phyloP scores from a whole-genome alignment of 1,139 yeast genomes.

The Yamadazyma aaseri region DNA sequence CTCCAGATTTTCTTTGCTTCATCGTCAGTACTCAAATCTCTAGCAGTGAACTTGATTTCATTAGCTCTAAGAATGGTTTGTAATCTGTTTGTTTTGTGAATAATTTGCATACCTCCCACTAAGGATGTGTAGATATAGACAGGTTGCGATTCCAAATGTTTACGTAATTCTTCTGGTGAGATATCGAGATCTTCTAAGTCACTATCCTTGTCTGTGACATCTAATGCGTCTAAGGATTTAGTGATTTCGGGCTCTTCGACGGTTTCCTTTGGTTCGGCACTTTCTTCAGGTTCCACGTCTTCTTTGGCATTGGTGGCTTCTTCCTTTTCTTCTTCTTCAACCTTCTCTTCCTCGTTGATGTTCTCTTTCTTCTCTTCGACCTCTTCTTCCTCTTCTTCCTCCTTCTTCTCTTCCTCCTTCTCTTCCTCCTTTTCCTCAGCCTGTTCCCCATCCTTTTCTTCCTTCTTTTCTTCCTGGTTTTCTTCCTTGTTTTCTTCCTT shows the following conservation, averaged over 20 bases:
- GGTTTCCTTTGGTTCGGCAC: slow-evolving; percentile 1
- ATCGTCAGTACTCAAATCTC: slow-evolving; percentile 86
- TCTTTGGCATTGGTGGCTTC: slow-evolving; percentile 2
- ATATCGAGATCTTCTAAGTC: slow-evolving; percentile 35
- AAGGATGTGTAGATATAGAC: slow-evolving; percentile 80
- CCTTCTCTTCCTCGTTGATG: neutral
- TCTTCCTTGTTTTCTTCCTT: neutral
- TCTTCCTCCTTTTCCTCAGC: slow-evolving; percentile 1
- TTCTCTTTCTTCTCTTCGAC: neutral
- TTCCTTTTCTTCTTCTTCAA: slow-evolving; percentile 5
- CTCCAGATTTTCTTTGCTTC: slow-evolving; percentile 87
- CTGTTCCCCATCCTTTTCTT: slow-evolving; percentile 1
- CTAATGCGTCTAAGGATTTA: slow-evolving; percentile 7
- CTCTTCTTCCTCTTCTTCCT: neutral
- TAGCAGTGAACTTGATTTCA: slow-evolving; percentile 61
- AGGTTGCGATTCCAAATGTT: slow-evolving; percentile 52
- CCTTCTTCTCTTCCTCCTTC: slow-evolving; percentile 2
- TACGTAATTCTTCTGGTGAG: slow-evolving; percentile 46
- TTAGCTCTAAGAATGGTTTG: slow-evolving; percentile 77
- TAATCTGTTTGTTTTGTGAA: slow-evolving; percentile 76
- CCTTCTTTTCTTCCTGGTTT: slow-evolving; percentile 2
- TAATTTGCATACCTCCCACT: slow-evolving; percentile 86
- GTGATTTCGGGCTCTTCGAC: neutral
- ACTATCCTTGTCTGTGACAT: slow-evolving; percentile 19
- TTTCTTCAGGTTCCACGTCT: slow-evolving; percentile 3